Base-by-base conservation (phyloP, 768 basidiomycete species). In the Rickenella mellea region DNA sequence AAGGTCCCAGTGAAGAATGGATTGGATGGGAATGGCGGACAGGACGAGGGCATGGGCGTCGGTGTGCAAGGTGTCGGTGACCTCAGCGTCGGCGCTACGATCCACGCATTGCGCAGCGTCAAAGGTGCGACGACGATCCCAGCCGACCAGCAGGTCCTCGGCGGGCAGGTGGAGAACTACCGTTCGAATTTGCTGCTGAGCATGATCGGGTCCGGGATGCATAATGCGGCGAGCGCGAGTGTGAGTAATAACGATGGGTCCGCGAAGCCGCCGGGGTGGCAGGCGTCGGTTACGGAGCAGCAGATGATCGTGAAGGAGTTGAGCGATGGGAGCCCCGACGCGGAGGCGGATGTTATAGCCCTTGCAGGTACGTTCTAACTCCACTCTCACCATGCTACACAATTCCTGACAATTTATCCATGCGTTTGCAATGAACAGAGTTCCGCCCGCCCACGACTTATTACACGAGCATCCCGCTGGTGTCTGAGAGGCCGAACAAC, bases 241-340 rank as follows among this genome's bases (percentile, higher is more conserved):
- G n/a, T n/a, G n/a, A n/a, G n/a, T n/a, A n/a, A n/a, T n/a, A 62
- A 67, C 27, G 84, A 83, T 46, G 75, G 76, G 22, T 53, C 72
- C 33, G 57, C 68, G 40, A 83, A 82, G 57, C 70, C 78, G 29
- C 67, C 76, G 48, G 76, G 77, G n/a, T 83, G 78, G 76, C 62
- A 70, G 24, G 72, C 79, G 7, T 76, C 79, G 5, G 78, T 93
- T 42, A 92, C 88, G 2, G 94, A 98, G 62, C 88, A 92, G 57
- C 93, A 97, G 63, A 88, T 96, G 84, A 83, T 99, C 49, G 84
- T 98, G 84, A 78, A 81, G 55, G 91, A 97, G 60, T 71, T 99
- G 15, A 82, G 85, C 54, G 78, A 69, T 21, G 83, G 91, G 27
- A 73, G 74, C 45, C 58, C 66, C 1, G 86, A 92, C 47, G 80